phyloP scores from a whole-genome alignment of 176 grass and related monocot species.

The Cenchrus fungigraminus region DNA sequence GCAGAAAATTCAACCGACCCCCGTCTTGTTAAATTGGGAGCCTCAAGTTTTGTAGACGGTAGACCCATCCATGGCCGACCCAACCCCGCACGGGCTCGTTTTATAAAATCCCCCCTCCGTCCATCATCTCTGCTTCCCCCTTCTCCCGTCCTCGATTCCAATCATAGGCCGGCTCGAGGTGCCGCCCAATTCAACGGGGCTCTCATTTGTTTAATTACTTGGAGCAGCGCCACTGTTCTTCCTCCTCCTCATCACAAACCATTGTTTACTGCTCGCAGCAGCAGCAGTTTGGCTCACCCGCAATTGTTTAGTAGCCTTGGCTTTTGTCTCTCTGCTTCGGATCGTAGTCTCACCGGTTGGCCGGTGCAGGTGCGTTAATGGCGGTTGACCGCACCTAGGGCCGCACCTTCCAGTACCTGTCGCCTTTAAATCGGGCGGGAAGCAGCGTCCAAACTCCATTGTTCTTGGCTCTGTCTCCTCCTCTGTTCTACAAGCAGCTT shows the following conservation, averaged over 20 bases:
- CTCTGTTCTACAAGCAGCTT: no score
- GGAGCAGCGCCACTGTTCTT: no score
- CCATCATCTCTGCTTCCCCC: background rate
- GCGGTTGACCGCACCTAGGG: constrained; percentile 25
- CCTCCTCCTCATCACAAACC: background rate
- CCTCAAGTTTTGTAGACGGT: background rate
- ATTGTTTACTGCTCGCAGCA: background rate
- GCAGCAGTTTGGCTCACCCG: background rate
- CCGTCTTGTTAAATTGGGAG: background rate
- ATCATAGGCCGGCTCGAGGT: constrained; percentile 53
- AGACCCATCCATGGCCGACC: background rate
- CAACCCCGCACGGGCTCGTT: background rate
- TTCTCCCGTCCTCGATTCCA: constrained; percentile 7
- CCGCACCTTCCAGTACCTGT: background rate
- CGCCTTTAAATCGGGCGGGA: constrained; percentile 49
- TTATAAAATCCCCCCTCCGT: background rate
- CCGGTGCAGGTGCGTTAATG: constrained; percentile 52
- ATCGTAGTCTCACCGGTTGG: constrained; percentile 16
- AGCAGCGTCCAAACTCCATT: background rate
- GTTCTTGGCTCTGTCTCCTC: no score
- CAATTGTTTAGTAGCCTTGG: background rate
- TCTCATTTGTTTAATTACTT: background rate
- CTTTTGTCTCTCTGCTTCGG: background rate
- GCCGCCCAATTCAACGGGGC: constrained; percentile 40
- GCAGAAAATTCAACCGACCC: background rate